Conservation (phyloP, 2,329 filamentous ascomycete species). For the Claviceps monticola region DNA sequence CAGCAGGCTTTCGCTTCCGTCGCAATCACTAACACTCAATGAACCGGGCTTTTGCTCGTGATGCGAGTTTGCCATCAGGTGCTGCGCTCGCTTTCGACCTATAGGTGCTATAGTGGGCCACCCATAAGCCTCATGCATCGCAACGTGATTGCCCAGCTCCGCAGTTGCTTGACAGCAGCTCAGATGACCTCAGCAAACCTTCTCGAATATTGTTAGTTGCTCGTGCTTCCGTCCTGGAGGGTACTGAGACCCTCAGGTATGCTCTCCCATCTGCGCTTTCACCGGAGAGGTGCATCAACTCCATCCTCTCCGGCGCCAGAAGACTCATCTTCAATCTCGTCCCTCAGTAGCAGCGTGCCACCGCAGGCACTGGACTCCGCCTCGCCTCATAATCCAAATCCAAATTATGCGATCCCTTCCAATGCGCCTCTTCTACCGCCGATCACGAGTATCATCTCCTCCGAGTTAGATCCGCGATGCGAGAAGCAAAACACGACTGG, state of each 20-base stretch:
- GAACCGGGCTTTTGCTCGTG: neutral
- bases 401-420: slow-evolving; percentile 19
- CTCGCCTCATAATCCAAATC: slow-evolving; percentile 21
- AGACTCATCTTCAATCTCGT: slow-evolving; percentile 26
- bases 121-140: neutral
- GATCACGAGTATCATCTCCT: slow-evolving; percentile 34
- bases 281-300: slow-evolving; percentile 42
- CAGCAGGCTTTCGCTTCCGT: neutral
- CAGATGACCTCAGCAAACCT: neutral
- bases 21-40: neutral
- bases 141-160: slow-evolving; percentile 1
- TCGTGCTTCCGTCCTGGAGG: neutral
- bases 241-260: slow-evolving; percentile 15
- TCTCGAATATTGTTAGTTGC: neutral
- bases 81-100: neutral
- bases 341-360: slow-evolving; percentile 24
- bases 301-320: slow-evolving; percentile 40
- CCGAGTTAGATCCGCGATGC: slow-evolving; percentile 17
- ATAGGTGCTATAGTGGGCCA: neutral
- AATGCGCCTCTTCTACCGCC: slow-evolving; percentile 36
- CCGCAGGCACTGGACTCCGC: slow-evolving; percentile 26
- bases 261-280: slow-evolving; percentile 44
- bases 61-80: neutral
- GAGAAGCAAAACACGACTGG: slow-evolving; percentile 7
- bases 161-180: neutral